Conservation (phyloP, 768 basidiomycete species). For the Porpolomopsis calyptriformis region DNA sequence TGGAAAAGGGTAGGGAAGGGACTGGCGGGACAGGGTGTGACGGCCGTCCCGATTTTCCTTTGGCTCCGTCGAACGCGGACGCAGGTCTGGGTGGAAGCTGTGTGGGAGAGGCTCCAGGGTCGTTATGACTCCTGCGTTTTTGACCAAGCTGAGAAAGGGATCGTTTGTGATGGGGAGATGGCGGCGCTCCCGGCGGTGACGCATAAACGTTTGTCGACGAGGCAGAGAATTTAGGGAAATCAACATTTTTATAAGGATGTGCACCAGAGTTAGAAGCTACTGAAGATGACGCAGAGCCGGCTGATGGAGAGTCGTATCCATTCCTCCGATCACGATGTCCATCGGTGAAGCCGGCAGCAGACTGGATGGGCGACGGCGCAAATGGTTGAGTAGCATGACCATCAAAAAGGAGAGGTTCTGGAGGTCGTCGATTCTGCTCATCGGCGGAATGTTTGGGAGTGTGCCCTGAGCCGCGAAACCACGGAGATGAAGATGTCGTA, state of each 20-base stretch:
- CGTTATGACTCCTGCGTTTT: background rate
- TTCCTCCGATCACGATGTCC: constrained; percentile 1
- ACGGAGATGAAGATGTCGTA: constrained; percentile 10
- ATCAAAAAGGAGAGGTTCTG: constrained; percentile 12
- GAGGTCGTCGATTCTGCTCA: constrained; percentile 13
- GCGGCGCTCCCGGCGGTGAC: constrained; percentile 13
- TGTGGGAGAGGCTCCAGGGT: background rate
- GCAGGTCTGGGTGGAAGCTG: constrained; percentile 6
- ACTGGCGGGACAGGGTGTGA: constrained; percentile 8
- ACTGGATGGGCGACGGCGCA: constrained; percentile 5
- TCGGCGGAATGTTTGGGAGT: constrained; percentile 11
- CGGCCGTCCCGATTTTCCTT: constrained; percentile 1
- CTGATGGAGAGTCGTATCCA: constrained; percentile 11
- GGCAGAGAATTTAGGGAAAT: constrained; percentile 11
- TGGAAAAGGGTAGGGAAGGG: constrained; percentile 9
- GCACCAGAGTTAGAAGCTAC: constrained; percentile 5
- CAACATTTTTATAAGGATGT: constrained; percentile 1
- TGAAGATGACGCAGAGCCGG: constrained; percentile 12
- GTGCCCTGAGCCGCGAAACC: constrained; percentile 13
- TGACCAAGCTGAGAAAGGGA: constrained; percentile 8
- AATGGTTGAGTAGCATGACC: constrained; percentile 4
- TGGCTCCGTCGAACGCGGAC: constrained; percentile 10
- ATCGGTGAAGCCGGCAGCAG: background rate
- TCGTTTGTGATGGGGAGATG: constrained; percentile 9
- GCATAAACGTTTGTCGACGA: constrained; percentile 16